Base-by-base conservation (phyloP, 2,329 filamentous ascomycete genomes). In the Claviceps arundinis region DNA sequence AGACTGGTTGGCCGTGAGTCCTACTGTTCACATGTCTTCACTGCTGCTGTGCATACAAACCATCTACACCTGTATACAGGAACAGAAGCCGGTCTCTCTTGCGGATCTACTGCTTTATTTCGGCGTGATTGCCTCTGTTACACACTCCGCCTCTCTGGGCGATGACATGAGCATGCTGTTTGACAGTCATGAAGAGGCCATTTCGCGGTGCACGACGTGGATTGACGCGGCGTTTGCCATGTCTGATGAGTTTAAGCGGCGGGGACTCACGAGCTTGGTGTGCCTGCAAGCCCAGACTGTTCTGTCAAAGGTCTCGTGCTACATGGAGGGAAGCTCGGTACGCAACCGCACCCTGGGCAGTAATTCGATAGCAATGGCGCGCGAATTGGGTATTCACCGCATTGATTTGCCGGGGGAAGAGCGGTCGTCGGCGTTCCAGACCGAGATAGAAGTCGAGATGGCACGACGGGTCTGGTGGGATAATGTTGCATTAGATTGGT, bases 381-480 rank as follows among this genome's bases (percentile, higher is more conserved):
- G 48, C 41, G 48, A 50, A 14, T 5, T 53, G 43, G 52, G 52
- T 17, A 38, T 53, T 2, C 52, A 53, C n/a, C 52, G 52, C 17
- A 44, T 50, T 19, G 52, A 53, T 26, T 13, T 44, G 13, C 48
- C 52, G 8, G 48, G 48, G 2, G 45, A 50, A n/a, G 44, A 50
- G n/a, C 48, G 50, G 14, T 11, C 24, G 22, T 22, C 22, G 22
- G 11, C n/a, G 24, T 24, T 9, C 24, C 16, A 24, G 19, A 48
- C 48, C 7, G 5, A 19, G 17, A 34, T 50, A 41, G 52, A 53
- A n/a, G 24, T 44, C 17, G 52, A 53, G 38, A 48, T 48, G 3
- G 48, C 48, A 34, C 48, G 52, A 30, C 48, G 48, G 4, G 11
- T 53, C 13, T 53, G 52, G 52, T 53, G 52, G 52, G 52, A 53